Conservation (phyloP, 139 green algal genomes). For the Closterium sp. region DNA sequence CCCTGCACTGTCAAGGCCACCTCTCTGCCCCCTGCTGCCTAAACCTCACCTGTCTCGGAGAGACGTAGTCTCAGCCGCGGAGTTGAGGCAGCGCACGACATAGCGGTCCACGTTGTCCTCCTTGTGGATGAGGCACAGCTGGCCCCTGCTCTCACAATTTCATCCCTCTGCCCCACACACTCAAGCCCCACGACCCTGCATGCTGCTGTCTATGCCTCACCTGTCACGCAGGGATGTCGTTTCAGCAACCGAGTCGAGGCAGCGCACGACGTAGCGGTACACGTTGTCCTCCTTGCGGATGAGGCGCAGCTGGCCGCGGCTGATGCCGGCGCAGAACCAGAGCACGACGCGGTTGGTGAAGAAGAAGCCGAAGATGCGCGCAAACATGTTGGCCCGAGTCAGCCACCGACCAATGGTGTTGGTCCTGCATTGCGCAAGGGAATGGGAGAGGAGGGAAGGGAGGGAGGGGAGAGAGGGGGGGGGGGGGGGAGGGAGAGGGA, state of each 20-base stretch:
- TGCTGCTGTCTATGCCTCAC: too few relatives aligned
- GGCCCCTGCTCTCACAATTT: too few relatives aligned
- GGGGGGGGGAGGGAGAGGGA: too few relatives aligned
- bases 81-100: too few relatives aligned
- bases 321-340: conserved; percentile 93
- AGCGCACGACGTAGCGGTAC: conserved; percentile 79
- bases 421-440: conserved; percentile 16
- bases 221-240: conserved; percentile 61
- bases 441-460: too few relatives aligned
- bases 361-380: conserved; percentile 46
- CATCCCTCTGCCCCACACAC: too few relatives aligned
- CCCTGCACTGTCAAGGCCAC: too few relatives aligned
- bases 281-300: conserved; percentile 88
- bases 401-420: conserved; percentile 21
- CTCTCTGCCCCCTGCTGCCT: too few relatives aligned
- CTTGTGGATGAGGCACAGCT: conserved; percentile 87
- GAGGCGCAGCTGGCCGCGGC: conserved; percentile 89
- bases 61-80: too few relatives aligned
- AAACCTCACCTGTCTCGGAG: too few relatives aligned
- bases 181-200: conserved; percentile 89
- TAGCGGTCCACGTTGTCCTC: conserved; percentile 82
- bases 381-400: conserved; percentile 21
- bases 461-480: too few relatives aligned
- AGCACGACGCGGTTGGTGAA: conserved; percentile 72
- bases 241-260: conserved; percentile 75